Conservation (phyloP, 2,329 filamentous ascomycete genomes). For the Colletotrichum cuscutae region DNA sequence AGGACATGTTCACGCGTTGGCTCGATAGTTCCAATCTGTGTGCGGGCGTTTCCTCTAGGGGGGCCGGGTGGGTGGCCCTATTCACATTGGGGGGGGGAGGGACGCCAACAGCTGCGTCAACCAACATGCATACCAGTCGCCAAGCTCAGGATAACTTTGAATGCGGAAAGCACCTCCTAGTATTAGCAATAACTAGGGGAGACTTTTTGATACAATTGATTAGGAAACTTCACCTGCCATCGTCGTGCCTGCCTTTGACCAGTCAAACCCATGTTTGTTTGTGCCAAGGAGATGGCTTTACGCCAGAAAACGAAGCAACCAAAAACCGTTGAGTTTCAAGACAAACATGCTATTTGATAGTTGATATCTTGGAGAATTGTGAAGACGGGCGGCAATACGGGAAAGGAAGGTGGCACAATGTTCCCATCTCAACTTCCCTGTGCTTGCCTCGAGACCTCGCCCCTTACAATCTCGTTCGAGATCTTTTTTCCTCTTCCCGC, state of each 20-base stretch:
- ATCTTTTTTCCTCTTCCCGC: background rate
- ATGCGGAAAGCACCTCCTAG: no score
- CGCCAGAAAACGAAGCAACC: no score
- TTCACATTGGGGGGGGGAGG: background rate
- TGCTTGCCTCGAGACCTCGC: background rate
- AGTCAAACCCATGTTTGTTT: no score
- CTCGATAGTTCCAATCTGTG: background rate
- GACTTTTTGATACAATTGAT: fast-evolving
- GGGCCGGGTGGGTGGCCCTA: background rate
- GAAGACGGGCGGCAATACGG: background rate
- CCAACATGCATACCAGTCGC: background rate
- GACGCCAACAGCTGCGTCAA: background rate
- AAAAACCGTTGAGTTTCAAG: no score
- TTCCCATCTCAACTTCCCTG: background rate
- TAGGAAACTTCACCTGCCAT: background rate
- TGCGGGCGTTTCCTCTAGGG: background rate
- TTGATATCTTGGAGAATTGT: background rate
- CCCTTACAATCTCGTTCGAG: background rate
- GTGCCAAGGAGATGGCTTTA: no score
- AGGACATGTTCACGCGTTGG: background rate
- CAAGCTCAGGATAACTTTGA: background rate
- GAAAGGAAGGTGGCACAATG: background rate
- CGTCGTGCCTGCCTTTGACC: no score
- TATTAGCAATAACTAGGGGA: no score
- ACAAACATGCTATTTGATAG: background rate